Conservation (phyloP, 257 asterid species). For the Solanum virginianum region DNA sequence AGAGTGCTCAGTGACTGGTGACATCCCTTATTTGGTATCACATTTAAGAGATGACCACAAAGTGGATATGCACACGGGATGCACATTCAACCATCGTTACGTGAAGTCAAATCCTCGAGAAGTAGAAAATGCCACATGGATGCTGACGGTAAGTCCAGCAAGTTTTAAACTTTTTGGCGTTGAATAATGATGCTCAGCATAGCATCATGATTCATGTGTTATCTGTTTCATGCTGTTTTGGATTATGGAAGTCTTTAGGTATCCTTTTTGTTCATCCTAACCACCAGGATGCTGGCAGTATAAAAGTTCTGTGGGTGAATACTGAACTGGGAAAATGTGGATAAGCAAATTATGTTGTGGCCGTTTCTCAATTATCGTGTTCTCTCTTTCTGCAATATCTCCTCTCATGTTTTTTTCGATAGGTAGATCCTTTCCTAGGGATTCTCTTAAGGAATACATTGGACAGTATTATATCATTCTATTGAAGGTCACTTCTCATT, state of each 20-base stretch:
- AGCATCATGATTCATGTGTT: background rate
- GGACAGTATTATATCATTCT: background rate
- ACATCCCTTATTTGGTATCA: constrained; percentile 61
- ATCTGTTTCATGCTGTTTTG: background rate
- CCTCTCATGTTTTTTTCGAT: background rate
- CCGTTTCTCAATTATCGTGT: background rate
- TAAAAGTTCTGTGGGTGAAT: background rate
- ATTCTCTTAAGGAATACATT: background rate
- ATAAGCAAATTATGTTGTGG: background rate
- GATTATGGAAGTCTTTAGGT: background rate
- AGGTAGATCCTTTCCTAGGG: background rate
- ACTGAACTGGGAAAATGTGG: background rate
- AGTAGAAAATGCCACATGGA: constrained; percentile 86
- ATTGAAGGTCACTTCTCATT: background rate
- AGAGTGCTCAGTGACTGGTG: constrained; percentile 57
- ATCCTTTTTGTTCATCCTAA: background rate
- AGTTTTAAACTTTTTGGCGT: background rate
- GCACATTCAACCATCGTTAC: constrained; percentile 73
- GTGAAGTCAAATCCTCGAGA: constrained; percentile 80
- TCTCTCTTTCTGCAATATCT: background rate
- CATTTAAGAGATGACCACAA: constrained; percentile 77
- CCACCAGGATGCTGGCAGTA: background rate
- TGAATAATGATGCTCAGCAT: background rate
- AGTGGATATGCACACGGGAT: constrained; percentile 88
- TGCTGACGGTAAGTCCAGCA: constrained; percentile 54